Percentiles rank a stretch among this genome's conserved stretches.
These are phyloP conservation scores for Exophiala bonariae DNA, from an alignment of 2,329 filamentous ascomycete genomes.

Conservation along the genomic window DNA sequence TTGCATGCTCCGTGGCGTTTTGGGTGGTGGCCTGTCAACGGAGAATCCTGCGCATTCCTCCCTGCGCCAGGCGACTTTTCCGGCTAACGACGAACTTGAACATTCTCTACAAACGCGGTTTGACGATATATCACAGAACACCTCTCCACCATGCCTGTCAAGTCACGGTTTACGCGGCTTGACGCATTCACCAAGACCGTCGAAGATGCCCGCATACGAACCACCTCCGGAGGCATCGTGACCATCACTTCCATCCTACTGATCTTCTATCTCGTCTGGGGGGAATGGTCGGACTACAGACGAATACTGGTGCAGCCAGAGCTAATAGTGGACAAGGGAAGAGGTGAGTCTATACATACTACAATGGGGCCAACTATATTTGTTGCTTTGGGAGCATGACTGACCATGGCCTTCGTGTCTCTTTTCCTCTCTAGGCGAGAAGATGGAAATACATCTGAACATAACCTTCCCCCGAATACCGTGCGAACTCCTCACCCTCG, in stretches of 20 bases:
- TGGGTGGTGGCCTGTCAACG: too few species aligned
- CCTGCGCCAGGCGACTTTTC: too few species aligned
- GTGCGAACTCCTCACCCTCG: conserved; percentile 91
- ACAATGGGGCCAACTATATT: conserved; percentile 1
- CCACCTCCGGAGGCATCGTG: conserved; percentile 91
- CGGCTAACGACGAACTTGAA: too few species aligned
- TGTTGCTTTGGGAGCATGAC: not conserved
- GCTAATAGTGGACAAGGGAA: conserved; percentile 91
- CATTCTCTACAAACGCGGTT: too few species aligned
- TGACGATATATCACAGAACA: too few species aligned
- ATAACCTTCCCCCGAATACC: conserved; percentile 91
- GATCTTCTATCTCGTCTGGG: conserved; percentile 84
- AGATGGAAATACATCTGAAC: conserved; percentile 99
- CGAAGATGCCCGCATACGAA: conserved; percentile 94
- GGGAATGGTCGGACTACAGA: conserved; percentile 94
- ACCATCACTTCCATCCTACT: conserved; percentile 88
- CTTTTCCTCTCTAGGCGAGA: conserved; percentile 65
- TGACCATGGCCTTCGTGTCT: too few species aligned
- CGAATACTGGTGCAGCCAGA: conserved; percentile 85
- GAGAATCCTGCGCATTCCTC: too few species aligned
- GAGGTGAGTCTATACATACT: conserved; percentile 61
- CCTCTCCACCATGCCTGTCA: conserved; percentile 68
- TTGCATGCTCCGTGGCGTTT: too few species aligned
- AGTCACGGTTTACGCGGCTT: conserved; percentile 92
- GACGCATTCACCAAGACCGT: conserved; percentile 99